These are phyloP conservation scores for Emergomyces pasteurianus DNA, from an alignment of 2,329 filamentous ascomycete genomes.

Conservation along the genomic window DNA sequence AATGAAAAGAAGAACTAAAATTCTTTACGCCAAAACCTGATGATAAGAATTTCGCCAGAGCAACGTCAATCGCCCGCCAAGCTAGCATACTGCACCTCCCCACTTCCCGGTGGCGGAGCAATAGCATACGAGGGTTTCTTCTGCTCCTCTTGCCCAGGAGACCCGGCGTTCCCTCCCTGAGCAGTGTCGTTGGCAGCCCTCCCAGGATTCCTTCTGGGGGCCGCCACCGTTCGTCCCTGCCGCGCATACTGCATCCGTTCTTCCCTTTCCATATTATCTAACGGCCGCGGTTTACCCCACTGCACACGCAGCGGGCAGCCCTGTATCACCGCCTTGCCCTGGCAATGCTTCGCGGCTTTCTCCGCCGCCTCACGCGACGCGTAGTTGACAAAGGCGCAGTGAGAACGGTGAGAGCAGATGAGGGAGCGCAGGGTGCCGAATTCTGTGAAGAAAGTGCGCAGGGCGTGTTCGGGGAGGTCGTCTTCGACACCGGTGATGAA, in stretches of 20 bases:
- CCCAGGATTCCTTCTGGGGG: constrained; percentile 27
- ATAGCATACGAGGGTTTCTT: constrained; percentile 37
- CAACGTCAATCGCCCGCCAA: constrained; percentile 59
- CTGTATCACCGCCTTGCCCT: constrained; percentile 79
- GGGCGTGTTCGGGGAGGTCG: constrained; percentile 81
- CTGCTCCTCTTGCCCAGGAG: constrained; percentile 29
- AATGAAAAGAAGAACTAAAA: neutral
- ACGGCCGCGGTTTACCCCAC: constrained; percentile 84
- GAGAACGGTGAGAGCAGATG: constrained; percentile 91
- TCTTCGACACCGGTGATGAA: constrained; percentile 95
- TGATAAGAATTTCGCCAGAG: neutral
- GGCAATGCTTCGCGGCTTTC: constrained; percentile 68
- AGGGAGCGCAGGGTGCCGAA: constrained; percentile 86
- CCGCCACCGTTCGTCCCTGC: constrained; percentile 56
- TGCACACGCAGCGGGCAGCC: constrained; percentile 82
- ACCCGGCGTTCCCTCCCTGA: constrained; percentile 23
- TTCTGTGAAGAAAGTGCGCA: constrained; percentile 79
- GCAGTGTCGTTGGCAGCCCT: constrained; percentile 11
- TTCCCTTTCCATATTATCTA: constrained; percentile 84
- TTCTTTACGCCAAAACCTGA: neutral
- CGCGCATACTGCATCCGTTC: constrained; percentile 68
- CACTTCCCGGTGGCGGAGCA: constrained; percentile 66
- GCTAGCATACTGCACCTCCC: constrained; percentile 73
- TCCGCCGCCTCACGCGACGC: constrained; percentile 75
- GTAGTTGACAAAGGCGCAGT: constrained; percentile 95